Conservation (phyloP, 2,329 filamentous ascomycete species). For the Periconia digitata region DNA sequence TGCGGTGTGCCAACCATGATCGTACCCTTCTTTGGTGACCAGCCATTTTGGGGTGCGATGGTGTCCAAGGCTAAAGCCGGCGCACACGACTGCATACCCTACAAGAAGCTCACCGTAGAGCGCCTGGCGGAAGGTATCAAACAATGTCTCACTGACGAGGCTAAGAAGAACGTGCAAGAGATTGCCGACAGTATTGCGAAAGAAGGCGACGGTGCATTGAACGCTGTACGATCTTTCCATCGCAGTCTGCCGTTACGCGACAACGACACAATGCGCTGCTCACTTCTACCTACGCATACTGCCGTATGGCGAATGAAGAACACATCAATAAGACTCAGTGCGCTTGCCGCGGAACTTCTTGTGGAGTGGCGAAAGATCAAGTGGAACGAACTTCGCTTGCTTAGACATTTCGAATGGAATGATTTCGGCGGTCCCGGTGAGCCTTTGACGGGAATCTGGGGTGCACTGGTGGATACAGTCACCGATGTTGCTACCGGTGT, state of each 20-base stretch:
- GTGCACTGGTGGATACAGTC: constrained; percentile 62
- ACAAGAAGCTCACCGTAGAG: constrained; percentile 66
- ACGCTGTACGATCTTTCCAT: constrained; percentile 70
- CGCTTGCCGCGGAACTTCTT: constrained; percentile 66
- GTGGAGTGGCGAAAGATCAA: constrained; percentile 62
- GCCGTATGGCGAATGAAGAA: constrained; percentile 68
- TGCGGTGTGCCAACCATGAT: constrained; percentile 73
- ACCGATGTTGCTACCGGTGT: constrained; percentile 64
- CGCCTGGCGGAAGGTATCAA: constrained; percentile 70
- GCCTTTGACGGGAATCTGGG: constrained; percentile 67
- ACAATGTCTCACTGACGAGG: constrained; percentile 65
- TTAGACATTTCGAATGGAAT: constrained; percentile 73
- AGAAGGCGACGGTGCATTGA: constrained; percentile 68
- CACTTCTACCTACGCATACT: constrained; percentile 62
- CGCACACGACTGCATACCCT: constrained; percentile 63
- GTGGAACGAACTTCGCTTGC: constrained; percentile 64
- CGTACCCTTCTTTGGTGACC: constrained; percentile 78
- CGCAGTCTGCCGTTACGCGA: constrained; percentile 55
- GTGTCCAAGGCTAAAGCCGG: constrained; percentile 65
- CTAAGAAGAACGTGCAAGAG: constrained; percentile 57
- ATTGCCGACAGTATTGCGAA: constrained; percentile 63
- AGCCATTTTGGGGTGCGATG: constrained; percentile 77
- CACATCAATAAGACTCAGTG: constrained; percentile 61
- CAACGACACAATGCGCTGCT: constrained; percentile 60
- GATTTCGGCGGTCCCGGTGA: constrained; percentile 77